Percentiles rank a stretch among this genome's conserved stretches.
Evolutionary conservation across 768 basidiomycete species (phyloP).

Genomic region (Tricholoma bakamatsutake): DNA sequence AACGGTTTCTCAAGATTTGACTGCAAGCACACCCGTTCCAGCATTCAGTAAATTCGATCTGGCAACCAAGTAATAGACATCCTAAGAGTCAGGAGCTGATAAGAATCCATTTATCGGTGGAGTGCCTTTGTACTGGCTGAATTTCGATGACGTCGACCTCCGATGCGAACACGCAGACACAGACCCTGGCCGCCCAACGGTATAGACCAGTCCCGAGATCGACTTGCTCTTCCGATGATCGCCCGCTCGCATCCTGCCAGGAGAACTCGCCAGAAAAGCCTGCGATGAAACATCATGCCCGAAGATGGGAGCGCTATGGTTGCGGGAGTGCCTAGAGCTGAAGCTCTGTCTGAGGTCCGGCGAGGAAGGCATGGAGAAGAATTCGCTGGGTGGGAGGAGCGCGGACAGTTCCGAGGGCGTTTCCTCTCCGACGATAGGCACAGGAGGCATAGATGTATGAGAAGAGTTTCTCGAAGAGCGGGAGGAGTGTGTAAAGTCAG

Average conservation of each 20-base stretch:
- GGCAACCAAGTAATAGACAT: background rate
- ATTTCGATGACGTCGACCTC: background rate
- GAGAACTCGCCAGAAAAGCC: background rate
- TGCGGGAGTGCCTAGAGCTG: slow-evolving; percentile 12
- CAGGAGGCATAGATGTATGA: background rate
- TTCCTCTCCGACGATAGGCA: background rate
- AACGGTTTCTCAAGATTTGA: background rate
- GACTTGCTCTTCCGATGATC: slow-evolving; percentile 21
- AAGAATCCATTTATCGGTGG: background rate
- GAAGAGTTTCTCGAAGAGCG: slow-evolving; percentile 8
- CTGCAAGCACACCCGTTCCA: background rate
- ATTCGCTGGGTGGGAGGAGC: slow-evolving; percentile 12
- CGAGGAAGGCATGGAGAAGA: slow-evolving; percentile 12
- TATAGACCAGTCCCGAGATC: slow-evolving; percentile 14
- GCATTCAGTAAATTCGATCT: background rate
- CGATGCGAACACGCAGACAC: background rate
- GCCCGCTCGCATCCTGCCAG: slow-evolving; percentile 8
- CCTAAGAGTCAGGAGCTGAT: background rate
- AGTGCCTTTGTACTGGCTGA: background rate
- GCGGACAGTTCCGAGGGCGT: background rate
- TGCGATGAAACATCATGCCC: slow-evolving; percentile 2
- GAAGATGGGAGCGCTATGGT: slow-evolving; percentile 15
- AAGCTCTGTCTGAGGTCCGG: slow-evolving; percentile 5
- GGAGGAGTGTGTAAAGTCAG: slow-evolving; percentile 21
- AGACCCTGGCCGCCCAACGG: slow-evolving; percentile 1